Base-by-base conservation (phyloP, 2,329 filamentous ascomycete species). In the Colletotrichum siamense region DNA sequence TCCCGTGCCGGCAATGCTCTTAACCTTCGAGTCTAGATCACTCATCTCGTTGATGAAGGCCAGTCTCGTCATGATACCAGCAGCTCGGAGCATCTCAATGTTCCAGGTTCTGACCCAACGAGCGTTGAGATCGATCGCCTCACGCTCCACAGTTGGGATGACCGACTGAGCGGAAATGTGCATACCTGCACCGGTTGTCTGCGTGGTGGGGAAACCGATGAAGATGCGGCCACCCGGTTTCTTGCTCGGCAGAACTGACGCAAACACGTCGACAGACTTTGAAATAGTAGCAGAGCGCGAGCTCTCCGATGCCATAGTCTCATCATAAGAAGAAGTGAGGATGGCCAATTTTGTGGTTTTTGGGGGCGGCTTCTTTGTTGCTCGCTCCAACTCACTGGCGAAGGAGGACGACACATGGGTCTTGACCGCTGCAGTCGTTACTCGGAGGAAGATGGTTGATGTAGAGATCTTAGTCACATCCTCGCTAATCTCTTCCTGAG, bases 51-150 rank as follows among this genome's bases (percentile, higher is more conserved):
- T 94, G 12, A 93, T 89, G 86, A 98, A 99, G 2, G 96, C 95
- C 78, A 99, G 91, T 66, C 97, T 92, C 76, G 95, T 95, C 78
- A 98, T 93, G 79, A 99, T 96, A 55, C 97, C 97, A 22, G 96
- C 95, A 34, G 96, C 95, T 59, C 96, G 92, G 52, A 99, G 89
- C 89, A 99, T 95, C 83, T 99, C 97, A 26, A 95, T 90, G 81
- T 99, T 99, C 98, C 97, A 99, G 18, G 93, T 95, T 77, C 96
- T 94, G 18, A 99, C 96, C 89, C 96, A 98, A 72, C 96, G 92
- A 18, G 97, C 98, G 83, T 99, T 99, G 78, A 99, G 89, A 84
- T 99, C 97, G 74, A 99, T 98, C 70, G 95, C 97, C 83, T 99
- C 97, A 82, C 97, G 93, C 85, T 99, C 97, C 4, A 99, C 98